Evolutionary conservation across 495 filamentous ascomycete species (phyloP).

Genomic region (Tuber aestivum): DNA sequence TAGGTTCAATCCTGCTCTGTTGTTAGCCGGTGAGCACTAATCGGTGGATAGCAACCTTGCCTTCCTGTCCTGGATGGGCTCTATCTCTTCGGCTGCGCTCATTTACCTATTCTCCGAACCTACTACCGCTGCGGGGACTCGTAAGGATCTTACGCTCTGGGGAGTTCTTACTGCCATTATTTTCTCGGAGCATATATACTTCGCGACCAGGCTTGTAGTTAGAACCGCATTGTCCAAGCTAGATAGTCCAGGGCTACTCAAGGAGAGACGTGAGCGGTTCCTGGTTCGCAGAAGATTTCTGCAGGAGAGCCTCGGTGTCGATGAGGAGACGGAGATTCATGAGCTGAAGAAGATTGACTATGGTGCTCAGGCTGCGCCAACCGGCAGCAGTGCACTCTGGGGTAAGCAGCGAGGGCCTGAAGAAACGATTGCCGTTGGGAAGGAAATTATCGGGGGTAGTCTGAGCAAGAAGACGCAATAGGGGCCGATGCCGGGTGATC

Average conservation of each 20-base stretch:
- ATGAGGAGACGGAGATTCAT: conserved; percentile 42
- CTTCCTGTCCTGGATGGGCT: conserved; percentile 88
- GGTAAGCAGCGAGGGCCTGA: conserved; percentile 56
- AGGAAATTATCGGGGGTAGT: conserved; percentile 45
- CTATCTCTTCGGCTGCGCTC: conserved; percentile 73
- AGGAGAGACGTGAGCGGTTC: conserved; percentile 71
- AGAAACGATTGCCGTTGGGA: conserved; percentile 57
- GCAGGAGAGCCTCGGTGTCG: conserved; percentile 48
- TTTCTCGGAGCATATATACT: conserved; percentile 79
- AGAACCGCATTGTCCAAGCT: conserved; percentile 66
- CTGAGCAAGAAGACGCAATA: conserved; percentile 58
- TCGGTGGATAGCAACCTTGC: conserved; percentile 51
- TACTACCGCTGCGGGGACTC: conserved; percentile 50
- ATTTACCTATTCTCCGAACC: conserved; percentile 77
- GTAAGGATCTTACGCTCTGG: conserved; percentile 67
- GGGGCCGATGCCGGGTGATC: conserved; percentile 1
- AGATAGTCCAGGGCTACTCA: conserved; percentile 74
- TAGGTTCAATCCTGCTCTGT: not conserved
- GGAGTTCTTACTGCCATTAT: conserved; percentile 77
- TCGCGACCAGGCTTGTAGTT: conserved; percentile 65
- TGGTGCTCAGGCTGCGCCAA: conserved; percentile 46
- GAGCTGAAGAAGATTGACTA: conserved; percentile 29
- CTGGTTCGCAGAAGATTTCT: conserved; percentile 48
- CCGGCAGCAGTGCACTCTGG: conserved; percentile 55
- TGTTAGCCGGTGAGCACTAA: not conserved